A percentile compares a stretch with the other conserved stretches of the same genome.
phyloP scores from a whole-genome alignment of 257 asterid genomes.

The Rubia yunnanensis region DNA sequence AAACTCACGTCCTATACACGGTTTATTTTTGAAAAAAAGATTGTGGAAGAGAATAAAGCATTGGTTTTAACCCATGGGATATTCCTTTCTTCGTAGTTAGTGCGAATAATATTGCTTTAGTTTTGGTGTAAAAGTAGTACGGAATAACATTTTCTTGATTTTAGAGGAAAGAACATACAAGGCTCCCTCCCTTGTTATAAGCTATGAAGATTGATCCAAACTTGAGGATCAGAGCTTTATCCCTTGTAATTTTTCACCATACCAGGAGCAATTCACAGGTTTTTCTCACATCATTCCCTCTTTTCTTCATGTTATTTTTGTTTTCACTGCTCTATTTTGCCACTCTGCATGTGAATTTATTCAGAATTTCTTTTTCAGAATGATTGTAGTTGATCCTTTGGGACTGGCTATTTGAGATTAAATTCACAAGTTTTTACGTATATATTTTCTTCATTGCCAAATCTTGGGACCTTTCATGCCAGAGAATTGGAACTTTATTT shows the following conservation, averaged over 20 bases:
- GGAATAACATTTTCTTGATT: not conserved
- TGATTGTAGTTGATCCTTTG: too few relatives aligned
- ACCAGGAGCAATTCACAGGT: not conserved
- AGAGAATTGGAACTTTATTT: not conserved
- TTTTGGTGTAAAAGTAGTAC: not conserved
- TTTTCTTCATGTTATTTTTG: slow-evolving; percentile 1
- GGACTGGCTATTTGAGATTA: not conserved
- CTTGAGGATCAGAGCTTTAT: not conserved
- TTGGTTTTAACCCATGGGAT: too few relatives aligned
- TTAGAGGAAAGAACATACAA: not conserved
- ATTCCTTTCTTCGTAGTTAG: not conserved
- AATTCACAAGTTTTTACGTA: not conserved
- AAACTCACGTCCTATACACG: too few relatives aligned
- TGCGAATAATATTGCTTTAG: not conserved
- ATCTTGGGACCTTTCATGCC: not conserved
- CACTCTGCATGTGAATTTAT: not conserved
- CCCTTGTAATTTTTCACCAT: not conserved
- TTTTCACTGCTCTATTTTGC: too few relatives aligned
- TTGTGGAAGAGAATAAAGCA: too few relatives aligned
- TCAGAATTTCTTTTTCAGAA: not conserved
- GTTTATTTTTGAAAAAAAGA: too few relatives aligned
- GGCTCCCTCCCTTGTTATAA: not conserved
- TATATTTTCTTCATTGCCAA: not conserved
- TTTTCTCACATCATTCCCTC: not conserved
- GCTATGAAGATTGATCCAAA: not conserved